Evolutionary conservation across 441 rosid species (phyloP).

Genomic region (Adansonia gregorii): DNA sequence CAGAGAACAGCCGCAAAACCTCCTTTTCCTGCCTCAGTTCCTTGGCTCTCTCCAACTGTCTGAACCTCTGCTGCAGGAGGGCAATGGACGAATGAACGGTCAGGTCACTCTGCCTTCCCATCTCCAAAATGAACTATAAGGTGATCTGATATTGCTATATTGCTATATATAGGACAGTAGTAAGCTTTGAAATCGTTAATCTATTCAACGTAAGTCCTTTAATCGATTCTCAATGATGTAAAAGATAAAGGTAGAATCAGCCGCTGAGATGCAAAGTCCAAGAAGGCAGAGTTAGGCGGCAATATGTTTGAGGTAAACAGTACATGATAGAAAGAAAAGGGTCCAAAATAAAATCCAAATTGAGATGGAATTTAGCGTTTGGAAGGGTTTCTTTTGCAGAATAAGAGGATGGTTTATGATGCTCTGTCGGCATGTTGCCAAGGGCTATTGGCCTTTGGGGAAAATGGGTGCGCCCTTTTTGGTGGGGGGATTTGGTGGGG

Average conservation of each 20-base stretch:
- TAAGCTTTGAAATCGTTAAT: slow-evolving; percentile 17
- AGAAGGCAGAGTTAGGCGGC: slow-evolving; percentile 37
- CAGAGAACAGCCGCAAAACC: slow-evolving; percentile 30
- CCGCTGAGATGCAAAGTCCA: slow-evolving; percentile 35
- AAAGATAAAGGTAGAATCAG: slow-evolving; percentile 32
- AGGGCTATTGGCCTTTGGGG: slow-evolving; percentile 40
- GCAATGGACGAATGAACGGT: slow-evolving; percentile 42
- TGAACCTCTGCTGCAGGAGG: slow-evolving; percentile 51
- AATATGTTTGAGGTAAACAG: slow-evolving; percentile 28
- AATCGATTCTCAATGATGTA: slow-evolving; percentile 27
- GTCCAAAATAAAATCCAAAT: slow-evolving; percentile 30
- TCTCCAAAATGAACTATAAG: slow-evolving; percentile 19
- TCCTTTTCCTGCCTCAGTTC: slow-evolving; percentile 49
- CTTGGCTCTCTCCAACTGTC: slow-evolving; percentile 48
- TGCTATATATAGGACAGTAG: slow-evolving; percentile 31
- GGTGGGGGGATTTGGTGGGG: slow-evolving; percentile 37
- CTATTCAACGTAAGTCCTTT: slow-evolving; percentile 3
- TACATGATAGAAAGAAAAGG: slow-evolving; percentile 26
- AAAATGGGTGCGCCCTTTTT: slow-evolving; percentile 32
- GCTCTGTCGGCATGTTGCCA: slow-evolving; percentile 34
- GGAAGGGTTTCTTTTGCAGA: slow-evolving; percentile 38
- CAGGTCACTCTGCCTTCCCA: slow-evolving; percentile 42
- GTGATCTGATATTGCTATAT: slow-evolving; percentile 14
- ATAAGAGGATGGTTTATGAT: slow-evolving; percentile 36
- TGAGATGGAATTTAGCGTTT: slow-evolving; percentile 38